A percentile compares a stretch with the other conserved stretches of the same genome.
Conservation (phyloP, 352 stramenopile species). For the Globisporangium canariense region DNA sequence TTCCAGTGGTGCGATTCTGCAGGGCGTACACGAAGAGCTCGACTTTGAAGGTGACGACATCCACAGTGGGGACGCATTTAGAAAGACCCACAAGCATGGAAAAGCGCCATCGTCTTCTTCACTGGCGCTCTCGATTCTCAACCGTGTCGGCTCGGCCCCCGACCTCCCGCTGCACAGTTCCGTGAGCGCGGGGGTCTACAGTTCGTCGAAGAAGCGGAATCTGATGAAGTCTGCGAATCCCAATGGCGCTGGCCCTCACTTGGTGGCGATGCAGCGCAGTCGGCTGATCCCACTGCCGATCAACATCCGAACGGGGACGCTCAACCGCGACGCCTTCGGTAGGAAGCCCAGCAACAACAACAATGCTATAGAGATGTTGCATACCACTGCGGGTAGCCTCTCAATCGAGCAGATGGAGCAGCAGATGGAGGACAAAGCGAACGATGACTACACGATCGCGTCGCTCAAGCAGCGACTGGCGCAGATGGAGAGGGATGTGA, state of each 20-base stretch:
- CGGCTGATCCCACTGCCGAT: conserved; percentile 55
- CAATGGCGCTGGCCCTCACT: conserved; percentile 34
- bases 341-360: conserved; percentile 2
- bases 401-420: conserved; percentile 17
- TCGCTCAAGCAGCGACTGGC: conserved; percentile 44
- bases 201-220: conserved; percentile 61
- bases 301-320: conserved; percentile 36
- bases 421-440: conserved; percentile 22
- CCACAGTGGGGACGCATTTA: neutral
- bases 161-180: conserved; percentile 58
- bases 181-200: conserved; percentile 50
- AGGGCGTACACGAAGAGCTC: conserved; percentile 12
- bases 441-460: conserved; percentile 40
- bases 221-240: conserved; percentile 21
- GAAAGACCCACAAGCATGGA: neutral
- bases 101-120: neutral
- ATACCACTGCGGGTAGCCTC: neutral
- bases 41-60: conserved; percentile 6
- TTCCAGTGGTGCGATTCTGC: neutral
- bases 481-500: conserved; percentile 41
- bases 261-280: conserved; percentile 44
- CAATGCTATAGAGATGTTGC: conserved; percentile 12
- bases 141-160: conserved; percentile 55
- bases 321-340: conserved; percentile 20
- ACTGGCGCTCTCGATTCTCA: conserved; percentile 39